Evolutionary conservation across 805 yeast genomes (phyloP).

Genomic region (Cyberlindnera euphorbiiphila): DNA sequence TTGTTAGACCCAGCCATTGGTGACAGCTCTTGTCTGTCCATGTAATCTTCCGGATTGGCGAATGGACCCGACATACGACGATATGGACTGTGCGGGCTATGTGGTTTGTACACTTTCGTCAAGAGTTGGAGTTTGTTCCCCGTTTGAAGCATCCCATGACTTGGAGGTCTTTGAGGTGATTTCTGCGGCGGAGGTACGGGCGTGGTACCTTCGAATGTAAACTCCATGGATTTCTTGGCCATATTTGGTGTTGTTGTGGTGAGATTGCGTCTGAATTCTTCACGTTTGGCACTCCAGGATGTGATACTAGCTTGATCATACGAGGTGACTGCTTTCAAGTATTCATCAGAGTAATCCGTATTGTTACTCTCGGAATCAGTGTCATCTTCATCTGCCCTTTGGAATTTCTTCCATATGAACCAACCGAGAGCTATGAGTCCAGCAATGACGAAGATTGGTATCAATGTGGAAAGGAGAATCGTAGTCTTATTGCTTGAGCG

Average conservation of each 20-base stretch:
- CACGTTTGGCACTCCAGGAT: conserved; percentile 25
- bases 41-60: conserved; percentile 26
- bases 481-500: not conserved
- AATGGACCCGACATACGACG: conserved; percentile 14
- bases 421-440: not conserved
- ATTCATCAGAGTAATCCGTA: conserved; percentile 15
- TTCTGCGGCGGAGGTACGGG: conserved; percentile 1
- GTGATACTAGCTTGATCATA: conserved; percentile 25
- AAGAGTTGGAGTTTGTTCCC: conserved; percentile 3
- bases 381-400: conserved; percentile 8
- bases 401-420: conserved; percentile 16
- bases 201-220: conserved; percentile 4
- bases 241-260: conserved; percentile 3
- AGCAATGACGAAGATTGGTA: conserved; percentile 23
- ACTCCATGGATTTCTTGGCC: not conserved
- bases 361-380: conserved; percentile 1
- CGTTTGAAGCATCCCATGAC: conserved; percentile 1
- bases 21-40: conserved; percentile 20
- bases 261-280: conserved; percentile 18
- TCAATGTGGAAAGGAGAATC: conserved; percentile 26
- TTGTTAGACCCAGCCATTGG: conserved; percentile 15
- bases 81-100: not conserved
- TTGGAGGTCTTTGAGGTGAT: not conserved
- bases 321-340: conserved; percentile 19
- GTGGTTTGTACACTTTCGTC: conserved; percentile 6